Percentiles rank a stretch among this genome's conserved stretches.
Conservation (phyloP, 2,329 filamentous ascomycete genomes). For the Scedosporium minutisporum region DNA sequence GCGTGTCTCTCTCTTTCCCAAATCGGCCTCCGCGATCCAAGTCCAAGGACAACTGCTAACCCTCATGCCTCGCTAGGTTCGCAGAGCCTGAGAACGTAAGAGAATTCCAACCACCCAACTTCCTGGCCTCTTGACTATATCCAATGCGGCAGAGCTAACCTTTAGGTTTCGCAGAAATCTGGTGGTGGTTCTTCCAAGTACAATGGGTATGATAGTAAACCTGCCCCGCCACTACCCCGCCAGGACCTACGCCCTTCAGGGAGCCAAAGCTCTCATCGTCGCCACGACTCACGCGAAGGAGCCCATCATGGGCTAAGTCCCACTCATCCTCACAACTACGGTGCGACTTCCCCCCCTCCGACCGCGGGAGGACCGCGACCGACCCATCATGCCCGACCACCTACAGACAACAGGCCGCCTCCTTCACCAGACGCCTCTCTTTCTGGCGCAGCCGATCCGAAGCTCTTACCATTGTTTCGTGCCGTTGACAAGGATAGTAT, state of each 20-base stretch:
- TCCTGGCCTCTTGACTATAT: neutral
- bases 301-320: slow-evolving; percentile 7
- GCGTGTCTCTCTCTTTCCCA: slow-evolving; percentile 27
- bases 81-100: slow-evolving; percentile 39
- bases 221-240: slow-evolving; percentile 9
- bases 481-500: slow-evolving; percentile 80
- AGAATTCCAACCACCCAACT: neutral
- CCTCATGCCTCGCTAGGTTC: slow-evolving; percentile 27
- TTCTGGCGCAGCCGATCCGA: slow-evolving; percentile 50
- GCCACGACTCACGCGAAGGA: slow-evolving; percentile 8
- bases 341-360: slow-evolving; percentile 42
- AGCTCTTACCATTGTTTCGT: slow-evolving; percentile 74
- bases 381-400: slow-evolving; percentile 37
- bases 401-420: slow-evolving; percentile 52
- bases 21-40: slow-evolving; percentile 2
- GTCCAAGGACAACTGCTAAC: neutral
- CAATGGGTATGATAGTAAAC: slow-evolving; percentile 13
- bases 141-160: neutral
- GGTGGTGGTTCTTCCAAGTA: slow-evolving; percentile 26
- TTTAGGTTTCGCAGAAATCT: neutral
- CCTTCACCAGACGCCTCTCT: slow-evolving; percentile 47
- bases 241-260: slow-evolving; percentile 11
- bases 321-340: slow-evolving; percentile 25
- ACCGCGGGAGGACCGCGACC: slow-evolving; percentile 31
- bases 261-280: slow-evolving; percentile 7